These are phyloP conservation scores for Sphagnum magellanicum DNA, from an alignment of 228 moss, liverwort and hornwort genomes.

Conservation along the genomic window DNA sequence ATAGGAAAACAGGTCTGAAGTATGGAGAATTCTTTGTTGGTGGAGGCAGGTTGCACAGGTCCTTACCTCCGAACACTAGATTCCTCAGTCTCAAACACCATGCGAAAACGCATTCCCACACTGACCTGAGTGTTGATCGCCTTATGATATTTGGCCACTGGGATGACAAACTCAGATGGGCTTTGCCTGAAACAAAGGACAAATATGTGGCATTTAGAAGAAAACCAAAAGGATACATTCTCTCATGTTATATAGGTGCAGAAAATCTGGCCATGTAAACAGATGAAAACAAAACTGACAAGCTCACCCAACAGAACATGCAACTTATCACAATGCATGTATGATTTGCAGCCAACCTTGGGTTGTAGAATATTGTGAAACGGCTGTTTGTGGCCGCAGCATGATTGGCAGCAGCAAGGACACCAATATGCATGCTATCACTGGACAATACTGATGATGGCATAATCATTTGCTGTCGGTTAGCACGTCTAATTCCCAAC, in stretches of 20 bases:
- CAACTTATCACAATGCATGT: no score
- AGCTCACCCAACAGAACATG: no score
- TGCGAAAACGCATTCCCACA: slow-evolving; percentile 97
- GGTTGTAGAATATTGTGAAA: slow-evolving; percentile 96
- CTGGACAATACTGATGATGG: slow-evolving; percentile 91
- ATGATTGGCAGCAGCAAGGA: slow-evolving; percentile 96
- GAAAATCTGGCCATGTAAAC: no score
- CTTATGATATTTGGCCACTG: slow-evolving; percentile 82
- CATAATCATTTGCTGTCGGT: slow-evolving; percentile 86
- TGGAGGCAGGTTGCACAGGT: not conserved
- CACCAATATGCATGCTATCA: slow-evolving; percentile 98
- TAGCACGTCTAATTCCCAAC: slow-evolving; percentile 87
- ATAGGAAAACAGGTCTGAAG: no score
- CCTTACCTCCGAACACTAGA: slow-evolving; percentile 86
- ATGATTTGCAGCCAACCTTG: slow-evolving; percentile 36
- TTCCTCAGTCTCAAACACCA: slow-evolving; percentile 99
- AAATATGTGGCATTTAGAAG: no score
- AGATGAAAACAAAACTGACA: not conserved
- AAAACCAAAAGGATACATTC: no score
- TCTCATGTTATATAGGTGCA: no score
- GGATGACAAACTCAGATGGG: slow-evolving; percentile 93
- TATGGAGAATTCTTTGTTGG: no score
- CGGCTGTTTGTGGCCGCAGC: slow-evolving; percentile 84
- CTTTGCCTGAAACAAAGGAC: slow-evolving; percentile 60
- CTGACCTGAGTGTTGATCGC: slow-evolving; percentile 80